phyloP scores from a whole-genome alignment of 192 early-diverging fungal species.

The Allomyces macrogynus region DNA sequence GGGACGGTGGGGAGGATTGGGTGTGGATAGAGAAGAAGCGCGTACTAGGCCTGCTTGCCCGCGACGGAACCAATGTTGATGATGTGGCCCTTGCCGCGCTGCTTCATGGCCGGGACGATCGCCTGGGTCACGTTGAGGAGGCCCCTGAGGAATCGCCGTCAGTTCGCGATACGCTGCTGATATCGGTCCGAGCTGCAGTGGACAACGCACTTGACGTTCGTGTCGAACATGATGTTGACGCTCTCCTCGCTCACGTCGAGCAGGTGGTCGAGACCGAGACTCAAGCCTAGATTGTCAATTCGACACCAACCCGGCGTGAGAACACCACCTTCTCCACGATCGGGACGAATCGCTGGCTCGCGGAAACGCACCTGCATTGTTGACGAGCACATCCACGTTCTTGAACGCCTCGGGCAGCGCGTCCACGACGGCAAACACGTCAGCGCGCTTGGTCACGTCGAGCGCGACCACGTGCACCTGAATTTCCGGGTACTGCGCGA shows the following conservation, averaged over 20 bases:
- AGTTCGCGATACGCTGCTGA: too few relatives aligned
- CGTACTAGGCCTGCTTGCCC: constrained; percentile 16
- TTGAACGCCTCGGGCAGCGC: constrained; percentile 32
- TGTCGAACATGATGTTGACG: constrained; percentile 64
- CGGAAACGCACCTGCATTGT: constrained; percentile 51
- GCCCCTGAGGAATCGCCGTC: constrained; percentile 26
- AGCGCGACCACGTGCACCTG: constrained; percentile 38
- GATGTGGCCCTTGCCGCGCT: constrained; percentile 44
- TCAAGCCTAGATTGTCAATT: constrained; percentile 21
- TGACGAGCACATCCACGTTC: constrained; percentile 63
- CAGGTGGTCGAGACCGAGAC: constrained; percentile 46
- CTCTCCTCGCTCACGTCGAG: constrained; percentile 31
- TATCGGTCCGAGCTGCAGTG: too few relatives aligned
- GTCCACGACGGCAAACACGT: constrained; percentile 22
- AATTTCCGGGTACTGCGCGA: constrained; percentile 19
- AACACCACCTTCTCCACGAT: not conserved
- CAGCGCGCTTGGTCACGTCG: constrained; percentile 42
- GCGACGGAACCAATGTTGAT: constrained; percentile 71
- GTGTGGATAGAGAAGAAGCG: not conserved
- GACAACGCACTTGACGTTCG: constrained; percentile 35
- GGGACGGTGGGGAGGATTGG: too few relatives aligned
- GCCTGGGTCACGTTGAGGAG: constrained; percentile 60
- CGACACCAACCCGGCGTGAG: not conserved
- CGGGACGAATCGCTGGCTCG: not conserved
- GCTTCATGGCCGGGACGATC: constrained; percentile 57